phyloP scores from a whole-genome alignment of 345 rosid genomes.

The Rhizophora apiculata region DNA sequence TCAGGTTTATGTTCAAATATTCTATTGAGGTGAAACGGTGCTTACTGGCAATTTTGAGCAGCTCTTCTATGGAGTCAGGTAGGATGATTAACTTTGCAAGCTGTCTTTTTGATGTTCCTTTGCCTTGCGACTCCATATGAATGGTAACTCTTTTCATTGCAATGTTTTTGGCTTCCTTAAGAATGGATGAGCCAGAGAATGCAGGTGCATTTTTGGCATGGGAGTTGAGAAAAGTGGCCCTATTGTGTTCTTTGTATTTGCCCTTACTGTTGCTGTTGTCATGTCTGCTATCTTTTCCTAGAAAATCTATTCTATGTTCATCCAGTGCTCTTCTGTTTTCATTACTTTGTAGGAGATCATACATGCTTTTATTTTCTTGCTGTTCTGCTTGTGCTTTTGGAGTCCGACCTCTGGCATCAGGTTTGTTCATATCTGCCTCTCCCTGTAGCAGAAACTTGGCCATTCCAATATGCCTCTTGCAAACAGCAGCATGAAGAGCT shows the following conservation, averaged over 20 bases:
- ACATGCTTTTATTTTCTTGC: constrained; percentile 42
- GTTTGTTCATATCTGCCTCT: constrained; percentile 44
- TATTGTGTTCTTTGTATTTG: constrained; percentile 21
- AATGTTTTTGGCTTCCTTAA: constrained; percentile 24
- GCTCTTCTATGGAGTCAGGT: constrained; percentile 75
- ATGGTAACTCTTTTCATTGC: constrained; percentile 73
- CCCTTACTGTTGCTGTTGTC: constrained; percentile 19
- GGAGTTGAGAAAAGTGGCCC: constrained; percentile 21
- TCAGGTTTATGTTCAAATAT: constrained; percentile 28
- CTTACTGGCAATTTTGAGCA: constrained; percentile 84
- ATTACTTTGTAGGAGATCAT: constrained; percentile 42
- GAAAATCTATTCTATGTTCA: constrained; percentile 52
- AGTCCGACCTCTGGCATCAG: constrained; percentile 46
- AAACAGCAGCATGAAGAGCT: constrained; percentile 46
- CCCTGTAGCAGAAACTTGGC: constrained; percentile 54
- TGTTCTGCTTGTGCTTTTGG: constrained; percentile 52
- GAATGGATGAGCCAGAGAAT: constrained; percentile 31
- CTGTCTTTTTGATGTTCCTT: constrained; percentile 29
- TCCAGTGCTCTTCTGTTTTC: constrained; percentile 37
- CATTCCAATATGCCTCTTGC: constrained; percentile 51
- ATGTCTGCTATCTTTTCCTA: constrained; percentile 28
- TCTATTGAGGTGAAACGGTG: constrained; percentile 20
- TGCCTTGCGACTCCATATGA: constrained; percentile 45
- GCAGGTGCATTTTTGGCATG: constrained; percentile 24
- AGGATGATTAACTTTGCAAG: constrained; percentile 62